Evolutionary conservation across 495 filamentous ascomycete genomes (phyloP).

Genomic region (Bacidia gigantensis): DNA sequence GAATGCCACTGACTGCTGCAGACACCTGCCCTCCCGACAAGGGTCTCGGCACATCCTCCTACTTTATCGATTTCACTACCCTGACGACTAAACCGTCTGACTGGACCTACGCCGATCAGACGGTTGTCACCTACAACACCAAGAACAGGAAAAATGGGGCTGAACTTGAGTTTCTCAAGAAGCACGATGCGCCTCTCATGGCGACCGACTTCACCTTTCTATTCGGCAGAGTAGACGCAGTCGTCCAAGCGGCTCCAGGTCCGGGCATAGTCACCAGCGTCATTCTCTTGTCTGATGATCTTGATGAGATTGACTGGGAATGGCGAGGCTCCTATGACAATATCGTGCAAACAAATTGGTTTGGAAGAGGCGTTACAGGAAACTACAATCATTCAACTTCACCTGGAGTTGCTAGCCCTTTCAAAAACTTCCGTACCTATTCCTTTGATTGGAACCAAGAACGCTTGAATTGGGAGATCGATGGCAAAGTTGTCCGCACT

Average conservation of each 20-base stretch:
- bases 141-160: constrained; percentile 44
- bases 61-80: constrained; percentile 52
- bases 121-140: constrained; percentile 25
- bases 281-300: constrained; percentile 73
- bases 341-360: constrained; percentile 83
- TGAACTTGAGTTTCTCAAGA: constrained; percentile 56
- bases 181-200: constrained; percentile 62
- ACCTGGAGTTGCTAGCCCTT: constrained; percentile 44
- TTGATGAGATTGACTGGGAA: constrained; percentile 96
- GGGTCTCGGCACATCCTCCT: constrained; percentile 42
- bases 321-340: constrained; percentile 50
- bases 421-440: constrained; percentile 66
- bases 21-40: constrained; percentile 9
- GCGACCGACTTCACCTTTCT: constrained; percentile 63
- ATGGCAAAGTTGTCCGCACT: constrained; percentile 58
- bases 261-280: constrained; percentile 66
- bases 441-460: constrained; percentile 69
- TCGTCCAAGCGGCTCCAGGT: constrained; percentile 59
- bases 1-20: neutral
- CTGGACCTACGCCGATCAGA: constrained; percentile 40
- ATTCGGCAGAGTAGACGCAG: constrained; percentile 58
- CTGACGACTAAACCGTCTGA: constrained; percentile 34
- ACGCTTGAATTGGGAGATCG: constrained; percentile 64
- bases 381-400: constrained; percentile 62
- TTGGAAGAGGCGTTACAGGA: constrained; percentile 73